Percentiles rank a stretch among this genome's conserved stretches.
phyloP scores from a whole-genome alignment of 2,329 filamentous ascomycete species.

The Aspergillus phoenicis region DNA sequence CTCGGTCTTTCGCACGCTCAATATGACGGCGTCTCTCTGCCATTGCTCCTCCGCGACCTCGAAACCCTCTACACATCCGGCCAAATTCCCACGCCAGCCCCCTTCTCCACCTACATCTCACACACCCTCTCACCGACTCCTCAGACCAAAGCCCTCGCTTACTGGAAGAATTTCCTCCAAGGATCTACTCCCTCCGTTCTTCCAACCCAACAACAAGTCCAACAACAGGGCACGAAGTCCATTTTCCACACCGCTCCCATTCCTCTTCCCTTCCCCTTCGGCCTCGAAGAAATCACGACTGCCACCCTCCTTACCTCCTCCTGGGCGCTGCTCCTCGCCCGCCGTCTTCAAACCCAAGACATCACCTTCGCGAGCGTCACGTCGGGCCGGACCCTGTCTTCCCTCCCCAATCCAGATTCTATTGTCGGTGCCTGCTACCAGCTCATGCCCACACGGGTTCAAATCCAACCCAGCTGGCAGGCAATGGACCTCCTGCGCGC shows the following conservation, averaged over 20 bases:
- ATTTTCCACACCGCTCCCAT: constrained; percentile 27
- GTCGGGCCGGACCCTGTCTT: constrained; percentile 62
- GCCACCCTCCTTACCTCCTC: constrained; percentile 64
- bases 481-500: constrained; percentile 51
- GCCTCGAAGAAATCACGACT: constrained; percentile 55
- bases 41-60: constrained; percentile 60
- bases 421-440: constrained; percentile 63
- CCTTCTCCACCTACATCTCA: constrained; percentile 48
- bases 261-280: constrained; percentile 39
- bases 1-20: constrained; percentile 67
- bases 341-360: constrained; percentile 52
- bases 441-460: constrained; percentile 59
- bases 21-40: constrained; percentile 68
- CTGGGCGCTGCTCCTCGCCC: constrained; percentile 63
- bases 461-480: constrained; percentile 53
- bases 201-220: constrained; percentile 8
- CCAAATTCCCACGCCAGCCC: constrained; percentile 33
- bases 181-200: constrained; percentile 51
- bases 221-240: not conserved
- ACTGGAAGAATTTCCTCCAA: constrained; percentile 56
- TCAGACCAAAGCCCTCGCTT: constrained; percentile 51
- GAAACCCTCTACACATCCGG: constrained; percentile 51
- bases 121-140: constrained; percentile 32
- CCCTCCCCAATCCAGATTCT: constrained; percentile 54
- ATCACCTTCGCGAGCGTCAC: constrained; percentile 66